A percentile compares a stretch with the other conserved stretches of the same genome.
phyloP scores from a whole-genome alignment of 805 yeast species.

The Vanderwaltozyma verrucispora region DNA sequence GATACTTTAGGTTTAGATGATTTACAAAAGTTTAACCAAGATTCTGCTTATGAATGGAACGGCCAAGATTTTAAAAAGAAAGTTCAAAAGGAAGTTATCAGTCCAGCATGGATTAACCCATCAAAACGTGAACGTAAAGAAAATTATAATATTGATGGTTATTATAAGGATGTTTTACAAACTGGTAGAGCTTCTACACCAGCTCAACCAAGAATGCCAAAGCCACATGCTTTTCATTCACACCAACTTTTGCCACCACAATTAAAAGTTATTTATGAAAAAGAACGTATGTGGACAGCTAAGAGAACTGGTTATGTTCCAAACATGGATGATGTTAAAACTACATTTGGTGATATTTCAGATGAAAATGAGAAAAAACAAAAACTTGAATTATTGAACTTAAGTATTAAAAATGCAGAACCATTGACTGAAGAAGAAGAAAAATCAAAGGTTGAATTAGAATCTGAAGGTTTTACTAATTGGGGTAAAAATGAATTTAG shows the following conservation, averaged over 20 bases:
- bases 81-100: constrained; percentile 36
- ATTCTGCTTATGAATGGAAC: constrained; percentile 79
- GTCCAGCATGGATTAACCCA: constrained; percentile 71
- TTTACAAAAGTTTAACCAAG: constrained; percentile 62
- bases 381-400: constrained; percentile 51
- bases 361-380: constrained; percentile 35
- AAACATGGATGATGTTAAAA: constrained; percentile 43
- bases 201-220: constrained; percentile 73
- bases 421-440: constrained; percentile 80
- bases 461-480: constrained; percentile 59
- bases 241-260: constrained; percentile 86
- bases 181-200: constrained; percentile 46
- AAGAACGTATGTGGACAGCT: constrained; percentile 69
- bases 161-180: constrained; percentile 70
- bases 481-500: constrained; percentile 88
- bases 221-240: constrained; percentile 70
- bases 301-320: constrained; percentile 62
- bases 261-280: constrained; percentile 63
- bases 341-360: constrained; percentile 28
- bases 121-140: constrained; percentile 77
- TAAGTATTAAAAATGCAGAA: constrained; percentile 64
- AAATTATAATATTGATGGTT: constrained; percentile 79
- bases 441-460: constrained; percentile 44
- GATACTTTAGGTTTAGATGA: constrained; percentile 65
- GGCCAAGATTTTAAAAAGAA: constrained; percentile 70